Conservation (phyloP, 139 green algal genomes). For the Chlamydomonas sp. region DNA sequence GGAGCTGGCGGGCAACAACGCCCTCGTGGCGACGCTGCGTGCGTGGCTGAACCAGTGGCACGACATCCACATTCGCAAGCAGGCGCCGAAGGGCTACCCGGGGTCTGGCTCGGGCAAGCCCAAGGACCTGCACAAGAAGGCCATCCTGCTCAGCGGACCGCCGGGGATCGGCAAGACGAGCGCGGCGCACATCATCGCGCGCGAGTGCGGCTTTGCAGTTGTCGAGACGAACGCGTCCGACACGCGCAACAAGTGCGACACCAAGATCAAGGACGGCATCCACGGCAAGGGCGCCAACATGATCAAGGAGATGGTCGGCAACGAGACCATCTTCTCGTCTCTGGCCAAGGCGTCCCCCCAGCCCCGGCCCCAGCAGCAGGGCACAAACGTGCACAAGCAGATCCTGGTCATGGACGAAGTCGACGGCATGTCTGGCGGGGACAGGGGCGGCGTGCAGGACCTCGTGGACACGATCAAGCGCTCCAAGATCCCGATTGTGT, state of each 20-base stretch:
- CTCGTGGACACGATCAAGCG: slow-evolving; percentile 87
- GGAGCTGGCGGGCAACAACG: slow-evolving; percentile 88
- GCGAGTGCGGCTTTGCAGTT: slow-evolving; percentile 61
- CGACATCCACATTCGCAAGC: slow-evolving; percentile 52
- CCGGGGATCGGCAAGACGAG: slow-evolving; percentile 93
- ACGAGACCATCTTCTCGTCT: slow-evolving; percentile 43
- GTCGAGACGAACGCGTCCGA: slow-evolving; percentile 95
- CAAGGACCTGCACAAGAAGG: slow-evolving; percentile 80
- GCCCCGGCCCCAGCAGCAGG: not conserved
- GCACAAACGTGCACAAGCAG: slow-evolving; percentile 23
- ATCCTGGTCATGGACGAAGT: slow-evolving; percentile 98
- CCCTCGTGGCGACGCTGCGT: slow-evolving; percentile 42
- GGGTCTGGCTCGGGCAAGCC: slow-evolving; percentile 27
- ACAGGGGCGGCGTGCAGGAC: slow-evolving; percentile 87
- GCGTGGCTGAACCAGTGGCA: slow-evolving; percentile 76
- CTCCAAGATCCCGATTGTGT: slow-evolving; percentile 90
- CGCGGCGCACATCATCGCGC: slow-evolving; percentile 65
- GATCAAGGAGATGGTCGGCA: slow-evolving; percentile 89
- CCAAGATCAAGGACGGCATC: slow-evolving; percentile 59
- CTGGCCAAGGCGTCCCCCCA: not conserved
- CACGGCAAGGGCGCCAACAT: slow-evolving; percentile 79
- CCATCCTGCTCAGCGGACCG: slow-evolving; percentile 80
- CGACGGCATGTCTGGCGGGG: slow-evolving; percentile 91
- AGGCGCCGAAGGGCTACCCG: slow-evolving; percentile 9
- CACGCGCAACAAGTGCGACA: slow-evolving; percentile 82